Evolutionary conservation across 2,329 filamentous ascomycete genomes (phyloP), one percentile per base, ranked within the genome.

Genomic region (Tolypocladium pustulatum): DNA sequence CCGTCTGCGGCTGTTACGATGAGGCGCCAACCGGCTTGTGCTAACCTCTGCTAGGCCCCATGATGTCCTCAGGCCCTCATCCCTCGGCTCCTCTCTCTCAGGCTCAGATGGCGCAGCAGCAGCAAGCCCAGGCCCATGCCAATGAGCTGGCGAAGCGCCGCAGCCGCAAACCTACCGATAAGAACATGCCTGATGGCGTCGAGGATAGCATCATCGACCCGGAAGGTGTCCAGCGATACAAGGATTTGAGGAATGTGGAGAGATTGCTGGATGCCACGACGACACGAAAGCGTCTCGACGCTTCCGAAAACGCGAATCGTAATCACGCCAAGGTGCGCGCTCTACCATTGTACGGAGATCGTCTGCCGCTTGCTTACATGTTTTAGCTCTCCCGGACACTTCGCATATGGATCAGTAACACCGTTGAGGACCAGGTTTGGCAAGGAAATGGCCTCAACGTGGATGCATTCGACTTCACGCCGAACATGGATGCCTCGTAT

Each of bases 321-420:
- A 84, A 87, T 63, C 87, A 86, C 61, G 79, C 85, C 61, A 94
- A 90, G 80, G 83, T 86, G 17, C 34, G 46, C 46, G 46, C 27
- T n/a, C 15, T 8, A 10, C 46, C 15, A 15, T 30, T 9, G 13
- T 8, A 20, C 15, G 17, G 25, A 10, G 8, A n/a, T 6, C 46
- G 60, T 13, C 4, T 15, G 30, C 20, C 34, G n/a, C 13, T 57
- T 61, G 59, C 65, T 61, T 43, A 69, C 58, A 41, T 8, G 32
- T 13, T 20, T 30, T 7, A 90, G 83, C 84, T 89, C 64, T 88
- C 87, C 72, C 89, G 88, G 69, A 96, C 91, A 3, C 79, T 99
- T 73, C 88, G 93, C 62, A 83, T 99, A 63, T 97, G 91, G 91
- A 87, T 99, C 67, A 92, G 86, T 67, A 99, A 99, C 73, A 96